Evolutionary conservation across 208 protist species (phyloP).

Genomic region (Trypanosoma boissoni): DNA sequence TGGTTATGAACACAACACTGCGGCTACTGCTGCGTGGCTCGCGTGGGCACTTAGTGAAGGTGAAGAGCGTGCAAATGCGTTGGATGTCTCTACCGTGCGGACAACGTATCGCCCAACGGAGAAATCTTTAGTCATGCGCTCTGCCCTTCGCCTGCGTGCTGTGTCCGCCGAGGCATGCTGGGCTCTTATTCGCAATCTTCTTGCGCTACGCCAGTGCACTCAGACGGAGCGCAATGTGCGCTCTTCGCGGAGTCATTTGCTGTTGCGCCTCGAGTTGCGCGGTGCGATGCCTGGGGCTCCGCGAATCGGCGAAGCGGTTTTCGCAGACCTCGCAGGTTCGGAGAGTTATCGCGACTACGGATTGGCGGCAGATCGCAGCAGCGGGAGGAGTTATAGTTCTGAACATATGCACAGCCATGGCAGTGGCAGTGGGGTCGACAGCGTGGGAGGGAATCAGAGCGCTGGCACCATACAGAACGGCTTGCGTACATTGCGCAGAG

Average conservation of each 20-base stretch:
- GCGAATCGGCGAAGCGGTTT: constrained; percentile 34
- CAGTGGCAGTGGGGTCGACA: too few species aligned
- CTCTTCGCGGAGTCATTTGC: constrained; percentile 19
- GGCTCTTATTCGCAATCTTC: constrained; percentile 29
- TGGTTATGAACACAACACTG: background rate
- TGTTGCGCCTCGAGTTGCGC: constrained; percentile 18
- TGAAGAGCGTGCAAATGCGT: background rate
- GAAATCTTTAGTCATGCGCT: constrained; percentile 43
- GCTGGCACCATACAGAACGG: too few species aligned
- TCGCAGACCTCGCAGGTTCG: constrained; percentile 70
- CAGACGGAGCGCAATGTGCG: constrained; percentile 45
- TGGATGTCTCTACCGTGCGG: background rate
- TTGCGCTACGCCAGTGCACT: constrained; percentile 38
- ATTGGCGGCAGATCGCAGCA: too few species aligned
- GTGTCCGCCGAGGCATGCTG: constrained; percentile 26
- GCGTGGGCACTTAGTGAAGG: background rate
- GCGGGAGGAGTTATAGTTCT: too few species aligned
- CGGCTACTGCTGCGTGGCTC: background rate
- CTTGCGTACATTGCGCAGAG: too few species aligned
- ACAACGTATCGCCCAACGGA: constrained; percentile 53
- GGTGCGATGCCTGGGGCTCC: constrained; percentile 5
- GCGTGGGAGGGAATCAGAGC: too few species aligned
- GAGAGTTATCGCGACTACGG: constrained; percentile 38
- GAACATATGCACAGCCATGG: too few species aligned
- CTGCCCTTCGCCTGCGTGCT: constrained; percentile 33